phyloP scores from a whole-genome alignment of 768 basidiomycete genomes.

The Phaeotremella skinneri region DNA sequence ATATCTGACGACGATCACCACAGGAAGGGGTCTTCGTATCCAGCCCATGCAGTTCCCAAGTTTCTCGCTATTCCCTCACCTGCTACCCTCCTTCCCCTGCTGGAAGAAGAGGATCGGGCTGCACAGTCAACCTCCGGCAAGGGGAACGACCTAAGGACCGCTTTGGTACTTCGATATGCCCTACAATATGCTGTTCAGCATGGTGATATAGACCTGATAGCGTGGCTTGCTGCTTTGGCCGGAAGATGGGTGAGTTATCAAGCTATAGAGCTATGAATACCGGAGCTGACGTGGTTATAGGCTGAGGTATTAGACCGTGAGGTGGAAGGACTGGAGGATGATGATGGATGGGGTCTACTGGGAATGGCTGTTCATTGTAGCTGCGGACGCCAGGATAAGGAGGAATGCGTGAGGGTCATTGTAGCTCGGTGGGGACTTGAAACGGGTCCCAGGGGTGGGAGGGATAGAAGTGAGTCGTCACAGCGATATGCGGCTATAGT shows the following conservation, averaged over 20 bases:
- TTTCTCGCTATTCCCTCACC: background rate
- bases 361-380: slow-evolving; percentile 52
- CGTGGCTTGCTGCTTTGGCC: slow-evolving; percentile 36
- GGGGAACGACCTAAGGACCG: slow-evolving; percentile 15
- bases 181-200: slow-evolving; percentile 35
- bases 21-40: background rate
- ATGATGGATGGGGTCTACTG: slow-evolving; percentile 70
- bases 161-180: slow-evolving; percentile 36
- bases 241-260: slow-evolving; percentile 32
- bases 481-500: slow-evolving; percentile 56
- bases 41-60: background rate
- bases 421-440: slow-evolving; percentile 55
- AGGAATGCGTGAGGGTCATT: slow-evolving; percentile 80
- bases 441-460: slow-evolving; percentile 32
- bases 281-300: slow-evolving; percentile 9
- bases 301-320: slow-evolving; percentile 32
- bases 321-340: slow-evolving; percentile 61
- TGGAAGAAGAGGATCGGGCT: background rate
- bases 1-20: background rate
- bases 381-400: slow-evolving; percentile 84
- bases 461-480: slow-evolving; percentile 64
- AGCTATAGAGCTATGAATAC: background rate
- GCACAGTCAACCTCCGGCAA: background rate
- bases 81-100: background rate
- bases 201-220: slow-evolving; percentile 34